Evolutionary conservation across 1,284 basidiomycete species (phyloP), one percentile per base, ranked within the genome.

Genomic region (Neonothopanus nambi): DNA sequence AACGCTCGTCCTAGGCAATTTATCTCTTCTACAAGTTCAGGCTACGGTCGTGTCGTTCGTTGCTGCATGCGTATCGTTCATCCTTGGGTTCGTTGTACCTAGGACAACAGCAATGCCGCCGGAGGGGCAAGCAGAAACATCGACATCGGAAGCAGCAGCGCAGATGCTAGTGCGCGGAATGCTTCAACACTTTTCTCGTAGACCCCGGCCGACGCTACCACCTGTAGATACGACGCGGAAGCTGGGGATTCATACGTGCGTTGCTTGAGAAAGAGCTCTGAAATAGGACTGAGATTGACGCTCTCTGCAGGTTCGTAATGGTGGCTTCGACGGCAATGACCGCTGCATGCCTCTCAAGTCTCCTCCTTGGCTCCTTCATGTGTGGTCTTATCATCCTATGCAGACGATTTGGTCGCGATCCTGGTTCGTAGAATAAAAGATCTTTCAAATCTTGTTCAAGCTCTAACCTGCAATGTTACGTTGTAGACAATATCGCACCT

Each of bases 331-430:
- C 94, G 0, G 84, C 92, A 0, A 96, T 97, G 91, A 81, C 91
- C 9, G 85, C 95, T 0, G 89, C 95, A 0, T 89, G 88, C 45
- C 66, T 94, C 20, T 92, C 90, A 13, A 87, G 88, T 53, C 72
- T 91, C 2, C 65, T 95, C 2, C 80, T 98, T 1, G 96, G 96
- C 2, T 90, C 88, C 1, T 97, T 98, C 70, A 97, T 98, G 93
- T 94, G 90, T 64, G 75, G 77, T 6, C 79, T 98, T 20, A 84
- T 98, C 37, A 79, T 98, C 18, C 57, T 91, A 2, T 94, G 93
- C 66, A 76, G 93, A 44, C 81, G 77, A 62, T 82, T 81, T 51
- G 83, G 87, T 3, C 80, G 89, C 38, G 90, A 99, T 69, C 96
- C 52, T 30, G 52, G 52, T 54, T 43, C 30, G 52, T 37, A 7